phyloP scores from a whole-genome alignment of 164 flowering plant species.

The Akebia trifoliata region DNA sequence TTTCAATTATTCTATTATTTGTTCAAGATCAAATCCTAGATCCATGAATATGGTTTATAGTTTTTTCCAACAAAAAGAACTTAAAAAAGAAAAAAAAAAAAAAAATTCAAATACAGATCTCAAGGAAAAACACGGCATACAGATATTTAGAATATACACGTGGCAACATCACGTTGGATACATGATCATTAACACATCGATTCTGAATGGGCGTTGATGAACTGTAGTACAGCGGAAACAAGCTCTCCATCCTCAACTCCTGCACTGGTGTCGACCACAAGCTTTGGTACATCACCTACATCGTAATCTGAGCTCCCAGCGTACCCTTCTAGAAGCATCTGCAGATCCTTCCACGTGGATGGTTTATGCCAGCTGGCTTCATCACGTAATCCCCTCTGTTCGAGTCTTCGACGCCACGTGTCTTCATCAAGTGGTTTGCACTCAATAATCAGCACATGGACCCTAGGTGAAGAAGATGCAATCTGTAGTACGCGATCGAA shows the following conservation, averaged over 20 bases:
- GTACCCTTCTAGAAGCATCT: constrained; percentile 53
- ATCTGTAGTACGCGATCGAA: constrained; percentile 36
- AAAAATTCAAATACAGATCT: no score
- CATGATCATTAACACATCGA: no score
- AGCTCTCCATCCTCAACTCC: constrained; percentile 30
- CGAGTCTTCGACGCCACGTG: constrained; percentile 63
- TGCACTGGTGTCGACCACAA: constrained; percentile 51
- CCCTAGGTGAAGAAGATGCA: constrained; percentile 20
- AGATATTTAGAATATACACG: no score
- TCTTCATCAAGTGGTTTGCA: constrained; percentile 51
- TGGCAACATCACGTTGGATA: no score
- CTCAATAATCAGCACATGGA: constrained; percentile 47
- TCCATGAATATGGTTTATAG: no score
- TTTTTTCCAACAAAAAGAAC: no score
- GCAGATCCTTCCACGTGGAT: constrained; percentile 57
- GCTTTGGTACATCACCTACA: constrained; percentile 46
- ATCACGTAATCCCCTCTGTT: constrained; percentile 25
- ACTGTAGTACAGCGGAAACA: constrained; percentile 13
- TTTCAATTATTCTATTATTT: no score
- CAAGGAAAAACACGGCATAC: no score
- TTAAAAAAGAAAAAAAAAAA: no score
- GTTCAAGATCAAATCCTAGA: no score
- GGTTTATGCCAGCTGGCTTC: constrained; percentile 68
- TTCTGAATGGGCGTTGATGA: constrained; percentile 10
- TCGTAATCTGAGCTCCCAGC: constrained; percentile 63